phyloP scores from a whole-genome alignment of 306 rosid genomes.

The Trifolium pratense region DNA sequence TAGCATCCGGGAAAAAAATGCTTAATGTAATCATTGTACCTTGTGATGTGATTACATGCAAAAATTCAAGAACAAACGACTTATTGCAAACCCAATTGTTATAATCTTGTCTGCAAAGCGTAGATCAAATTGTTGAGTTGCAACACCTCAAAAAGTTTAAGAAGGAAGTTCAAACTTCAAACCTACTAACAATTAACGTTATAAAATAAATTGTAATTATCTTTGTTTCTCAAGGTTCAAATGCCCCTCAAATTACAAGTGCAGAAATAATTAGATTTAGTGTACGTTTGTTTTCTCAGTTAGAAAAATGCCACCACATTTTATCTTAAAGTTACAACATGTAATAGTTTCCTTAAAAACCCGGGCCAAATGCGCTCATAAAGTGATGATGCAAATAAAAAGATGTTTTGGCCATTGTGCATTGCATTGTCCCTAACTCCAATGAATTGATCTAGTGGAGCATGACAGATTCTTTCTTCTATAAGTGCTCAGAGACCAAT shows the following conservation, averaged over 20 bases:
- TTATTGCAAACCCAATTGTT: no score
- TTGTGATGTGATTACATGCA: background rate
- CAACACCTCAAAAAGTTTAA: background rate
- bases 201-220: no score
- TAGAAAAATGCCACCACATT: no score
- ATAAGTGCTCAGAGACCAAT: background rate
- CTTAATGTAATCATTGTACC: background rate
- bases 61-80: background rate
- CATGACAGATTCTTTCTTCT: slow-evolving; percentile 8
- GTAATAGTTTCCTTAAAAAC: no score
- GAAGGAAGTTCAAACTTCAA: no score
- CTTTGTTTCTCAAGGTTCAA: background rate
- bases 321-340: no score
- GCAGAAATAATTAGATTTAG: no score
- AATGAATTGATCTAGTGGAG: background rate
- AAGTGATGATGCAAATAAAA: background rate
- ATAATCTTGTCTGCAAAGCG: no score
- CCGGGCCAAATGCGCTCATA: no score
- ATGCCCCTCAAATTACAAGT: background rate
- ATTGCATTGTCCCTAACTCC: slow-evolving; percentile 4
- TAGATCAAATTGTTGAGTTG: background rate
- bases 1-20: background rate
- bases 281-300: no score
- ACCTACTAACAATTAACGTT: background rate
- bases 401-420: background rate